phyloP scores from a whole-genome alignment of 2,329 filamentous ascomycete species.

The Trichoderma cornu-damae region DNA sequence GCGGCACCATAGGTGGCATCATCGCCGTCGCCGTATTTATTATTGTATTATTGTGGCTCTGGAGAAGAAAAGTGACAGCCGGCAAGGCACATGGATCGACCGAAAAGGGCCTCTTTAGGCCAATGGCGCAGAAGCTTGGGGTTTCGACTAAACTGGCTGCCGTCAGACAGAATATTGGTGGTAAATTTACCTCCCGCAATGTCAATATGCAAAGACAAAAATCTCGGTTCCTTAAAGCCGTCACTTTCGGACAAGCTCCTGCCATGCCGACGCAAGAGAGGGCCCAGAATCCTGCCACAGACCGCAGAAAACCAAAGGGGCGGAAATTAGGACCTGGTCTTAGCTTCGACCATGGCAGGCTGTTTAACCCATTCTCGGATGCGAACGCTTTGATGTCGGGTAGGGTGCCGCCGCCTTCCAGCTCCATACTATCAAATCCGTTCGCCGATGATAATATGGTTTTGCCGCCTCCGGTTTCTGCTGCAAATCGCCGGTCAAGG shows the following conservation, averaged over 20 bases:
- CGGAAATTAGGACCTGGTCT: slow-evolving; percentile 39
- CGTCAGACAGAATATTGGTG: not conserved
- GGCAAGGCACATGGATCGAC: slow-evolving; percentile 23
- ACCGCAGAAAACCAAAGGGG: slow-evolving; percentile 26
- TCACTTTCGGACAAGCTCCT: slow-evolving; percentile 39
- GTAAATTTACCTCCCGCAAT: slow-evolving; percentile 20
- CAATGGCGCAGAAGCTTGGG: slow-evolving; percentile 13
- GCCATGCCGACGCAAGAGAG: not conserved
- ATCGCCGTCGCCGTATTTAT: slow-evolving; percentile 41
- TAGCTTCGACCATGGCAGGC: slow-evolving; percentile 30
- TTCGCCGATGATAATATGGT: slow-evolving; percentile 49
- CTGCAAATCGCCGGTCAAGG: slow-evolving; percentile 42
- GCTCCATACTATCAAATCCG: slow-evolving; percentile 31
- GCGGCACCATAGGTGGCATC: slow-evolving; percentile 47
- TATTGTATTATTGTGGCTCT: slow-evolving; percentile 48
- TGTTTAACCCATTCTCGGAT: slow-evolving; percentile 46
- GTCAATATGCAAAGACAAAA: slow-evolving; percentile 50
- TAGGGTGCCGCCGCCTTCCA: not conserved
- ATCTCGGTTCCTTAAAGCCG: slow-evolving; percentile 45
- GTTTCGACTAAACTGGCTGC: not conserved
- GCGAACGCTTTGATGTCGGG: slow-evolving; percentile 30
- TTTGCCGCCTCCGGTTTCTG: slow-evolving; percentile 21
- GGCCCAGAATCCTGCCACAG: not conserved
- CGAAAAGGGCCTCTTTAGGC: slow-evolving; percentile 43
- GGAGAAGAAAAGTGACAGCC: slow-evolving; percentile 36